Evolutionary conservation across 164 flowering plant genomes (phyloP), one percentile per base, ranked within the genome.

Genomic region (Kingdonia uniflora): DNA sequence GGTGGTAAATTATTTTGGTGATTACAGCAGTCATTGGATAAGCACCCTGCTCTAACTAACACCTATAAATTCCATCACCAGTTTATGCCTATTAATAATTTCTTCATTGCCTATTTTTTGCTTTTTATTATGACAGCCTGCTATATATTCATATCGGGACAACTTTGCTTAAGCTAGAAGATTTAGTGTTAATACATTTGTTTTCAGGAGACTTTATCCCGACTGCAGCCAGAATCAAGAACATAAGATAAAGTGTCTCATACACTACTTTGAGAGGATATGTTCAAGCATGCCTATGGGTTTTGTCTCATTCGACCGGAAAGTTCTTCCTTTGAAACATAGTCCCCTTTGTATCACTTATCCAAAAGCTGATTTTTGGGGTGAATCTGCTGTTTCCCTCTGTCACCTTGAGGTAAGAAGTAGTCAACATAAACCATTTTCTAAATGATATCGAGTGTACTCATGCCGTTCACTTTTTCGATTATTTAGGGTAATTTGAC

Each of bases 211-310:
- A 54, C 74, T 92, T 14, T 74, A 69, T 64, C 75, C 77, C 13
- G 53, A 25, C 52, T 68, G 72, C 57, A 62, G 56, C 58, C 75
- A 58, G 57, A 72, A 52, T 14, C 86, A 79, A 59, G 88, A 87
- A 56, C 60, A 79, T 56, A 88, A 92, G 69, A 68, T 88, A 59
- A 76, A 66, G 71, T 92, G 98, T 71, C 74, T 92, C 5, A 16
- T 77, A 39, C 94, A 92, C 55, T 92, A 92, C 70, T 92, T 92
- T 71, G 74, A 80, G 63, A 78, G 86, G 72, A 77, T 92, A 73
- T 70, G 68, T 60, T 67, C 63, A 14, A 29, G 48, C 58, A 79
- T 78, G 68, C 94, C 96, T n/a, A 14, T 5, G 5, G 85, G 84
- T 11, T 66, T 43, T 56, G 83, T 92, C 52, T 88, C 95, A 33